A percentile compares a stretch with the other conserved stretches of the same genome.
Evolutionary conservation across 2,329 filamentous ascomycete genomes (phyloP).

Genomic region (Talaromyces verruculosus): DNA sequence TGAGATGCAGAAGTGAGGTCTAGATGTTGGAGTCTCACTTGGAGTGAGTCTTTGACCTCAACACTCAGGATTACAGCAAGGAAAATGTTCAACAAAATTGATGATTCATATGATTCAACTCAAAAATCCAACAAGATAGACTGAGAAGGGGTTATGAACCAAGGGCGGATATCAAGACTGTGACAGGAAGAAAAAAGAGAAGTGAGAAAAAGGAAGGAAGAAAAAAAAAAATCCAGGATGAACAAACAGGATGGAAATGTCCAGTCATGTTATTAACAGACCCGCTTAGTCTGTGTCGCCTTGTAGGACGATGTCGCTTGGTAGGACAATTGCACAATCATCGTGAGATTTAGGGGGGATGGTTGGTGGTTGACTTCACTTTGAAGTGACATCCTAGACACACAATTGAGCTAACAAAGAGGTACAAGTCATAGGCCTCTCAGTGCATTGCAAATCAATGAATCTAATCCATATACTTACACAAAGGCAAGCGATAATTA

Average conservation of each 20-base stretch:
- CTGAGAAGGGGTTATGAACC: background rate
- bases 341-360: background rate
- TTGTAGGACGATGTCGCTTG: background rate
- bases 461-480: constrained; percentile 28
- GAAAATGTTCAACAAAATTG: background rate
- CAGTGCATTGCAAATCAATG: background rate
- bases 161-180: background rate
- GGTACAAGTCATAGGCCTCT: background rate
- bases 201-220: background rate
- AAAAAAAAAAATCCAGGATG: background rate
- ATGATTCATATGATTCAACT: background rate
- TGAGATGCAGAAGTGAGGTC: background rate
- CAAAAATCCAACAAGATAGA: background rate
- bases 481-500: constrained; percentile 48
- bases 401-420: background rate
- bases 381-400: background rate
- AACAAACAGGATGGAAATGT: background rate
- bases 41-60: background rate
- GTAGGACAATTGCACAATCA: background rate
- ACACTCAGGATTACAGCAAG: background rate
- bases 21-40: background rate
- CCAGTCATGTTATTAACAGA: background rate
- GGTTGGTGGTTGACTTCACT: background rate
- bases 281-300: background rate
- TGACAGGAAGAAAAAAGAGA: background rate